These are phyloP conservation scores for Populus hybrid DNA, from an alignment of 441 rosid genomes.

Conservation along the genomic window DNA sequence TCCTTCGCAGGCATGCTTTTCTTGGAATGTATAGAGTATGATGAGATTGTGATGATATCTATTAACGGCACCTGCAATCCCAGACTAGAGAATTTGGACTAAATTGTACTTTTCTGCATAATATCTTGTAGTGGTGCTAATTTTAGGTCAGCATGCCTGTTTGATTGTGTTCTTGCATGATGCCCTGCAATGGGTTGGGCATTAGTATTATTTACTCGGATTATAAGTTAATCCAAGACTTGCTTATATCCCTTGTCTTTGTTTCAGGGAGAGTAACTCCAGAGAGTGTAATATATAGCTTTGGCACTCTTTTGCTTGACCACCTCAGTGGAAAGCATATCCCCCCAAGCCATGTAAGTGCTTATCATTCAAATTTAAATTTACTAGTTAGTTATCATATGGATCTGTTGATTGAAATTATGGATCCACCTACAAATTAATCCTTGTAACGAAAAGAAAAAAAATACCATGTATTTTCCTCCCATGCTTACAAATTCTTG, in stretches of 20 bases:
- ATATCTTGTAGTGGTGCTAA: neutral
- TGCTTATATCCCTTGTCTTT: neutral
- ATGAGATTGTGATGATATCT: neutral
- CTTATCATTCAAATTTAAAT: neutral
- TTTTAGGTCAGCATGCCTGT: neutral
- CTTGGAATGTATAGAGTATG: neutral
- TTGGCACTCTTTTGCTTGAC: conserved; percentile 89
- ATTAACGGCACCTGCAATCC: neutral
- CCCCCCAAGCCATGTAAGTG: conserved; percentile 88
- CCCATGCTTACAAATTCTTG: neutral
- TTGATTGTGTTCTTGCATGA: neutral
- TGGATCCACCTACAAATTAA: neutral
- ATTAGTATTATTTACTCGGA: neutral
- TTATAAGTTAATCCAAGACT: conserved; percentile 2
- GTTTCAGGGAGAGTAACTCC: conserved; percentile 74
- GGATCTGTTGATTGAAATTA: neutral
- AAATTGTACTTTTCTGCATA: neutral
- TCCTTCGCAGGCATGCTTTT: neutral
- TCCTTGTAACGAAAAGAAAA: neutral
- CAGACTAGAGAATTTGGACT: neutral
- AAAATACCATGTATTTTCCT: neutral
- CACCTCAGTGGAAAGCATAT: conserved; percentile 97
- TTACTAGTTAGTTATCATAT: neutral
- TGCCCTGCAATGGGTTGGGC: neutral
- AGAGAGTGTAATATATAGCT: conserved; percentile 92